Conservation (phyloP, 2,329 filamentous ascomycete species). For the Aureobasidium sp. region DNA sequence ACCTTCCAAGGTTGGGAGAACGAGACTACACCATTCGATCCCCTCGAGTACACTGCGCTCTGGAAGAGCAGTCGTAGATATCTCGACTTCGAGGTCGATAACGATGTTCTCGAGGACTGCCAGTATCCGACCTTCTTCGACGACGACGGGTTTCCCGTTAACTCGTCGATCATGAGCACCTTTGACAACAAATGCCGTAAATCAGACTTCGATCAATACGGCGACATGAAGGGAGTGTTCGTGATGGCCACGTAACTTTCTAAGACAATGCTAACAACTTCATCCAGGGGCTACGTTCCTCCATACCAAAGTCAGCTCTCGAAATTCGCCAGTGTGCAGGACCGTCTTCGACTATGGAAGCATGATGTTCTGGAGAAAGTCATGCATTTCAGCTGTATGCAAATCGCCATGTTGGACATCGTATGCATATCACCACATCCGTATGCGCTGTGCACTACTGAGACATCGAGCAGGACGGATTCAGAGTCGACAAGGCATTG, state of each 20-base stretch:
- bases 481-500: constrained; percentile 59
- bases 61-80: constrained; percentile 53
- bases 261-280: not conserved
- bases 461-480: constrained; percentile 39
- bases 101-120: constrained; percentile 43
- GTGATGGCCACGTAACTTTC: not conserved
- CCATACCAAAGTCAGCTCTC: constrained; percentile 58
- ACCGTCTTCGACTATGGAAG: constrained; percentile 58
- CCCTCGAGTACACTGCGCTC: constrained; percentile 49
- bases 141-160: constrained; percentile 52
- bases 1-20: constrained; percentile 57
- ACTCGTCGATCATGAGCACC: constrained; percentile 23
- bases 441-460: no score
- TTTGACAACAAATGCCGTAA: constrained; percentile 14
- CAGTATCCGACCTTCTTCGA: constrained; percentile 56
- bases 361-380: constrained; percentile 52
- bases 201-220: constrained; percentile 39
- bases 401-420: constrained; percentile 55
- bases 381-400: constrained; percentile 56
- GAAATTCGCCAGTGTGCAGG: constrained; percentile 61
- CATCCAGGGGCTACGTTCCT: constrained; percentile 46
- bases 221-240: constrained; percentile 54
- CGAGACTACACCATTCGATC: constrained; percentile 48
- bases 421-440: constrained; percentile 22
- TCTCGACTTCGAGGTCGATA: constrained; percentile 50